Conservation (phyloP, 257 asterid genomes). For the Capsicum baccatum region DNA sequence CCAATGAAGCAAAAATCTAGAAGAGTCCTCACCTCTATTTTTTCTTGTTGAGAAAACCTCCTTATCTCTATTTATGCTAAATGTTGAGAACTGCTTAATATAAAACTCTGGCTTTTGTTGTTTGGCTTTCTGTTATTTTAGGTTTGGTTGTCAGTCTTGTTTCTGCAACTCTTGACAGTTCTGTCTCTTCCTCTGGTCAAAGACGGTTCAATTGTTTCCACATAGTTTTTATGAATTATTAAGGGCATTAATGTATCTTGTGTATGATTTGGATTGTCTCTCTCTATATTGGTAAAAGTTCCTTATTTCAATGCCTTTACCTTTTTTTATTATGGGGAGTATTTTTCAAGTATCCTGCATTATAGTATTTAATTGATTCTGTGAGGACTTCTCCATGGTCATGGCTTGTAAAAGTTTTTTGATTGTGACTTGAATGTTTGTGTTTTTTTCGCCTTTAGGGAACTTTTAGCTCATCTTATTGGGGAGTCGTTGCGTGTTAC, state of each 20-base stretch:
- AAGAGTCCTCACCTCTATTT: neutral
- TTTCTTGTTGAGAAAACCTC: neutral
- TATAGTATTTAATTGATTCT: conserved; percentile 3
- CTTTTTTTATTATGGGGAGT: neutral
- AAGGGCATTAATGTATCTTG: neutral
- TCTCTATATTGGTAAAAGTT: neutral
- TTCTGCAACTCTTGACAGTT: conserved; percentile 11
- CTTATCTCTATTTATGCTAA: neutral
- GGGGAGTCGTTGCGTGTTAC: neutral
- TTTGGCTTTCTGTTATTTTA: conserved; percentile 15
- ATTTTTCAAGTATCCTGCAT: conserved; percentile 15
- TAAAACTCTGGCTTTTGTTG: neutral
- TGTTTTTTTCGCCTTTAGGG: neutral
- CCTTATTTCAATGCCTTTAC: neutral
- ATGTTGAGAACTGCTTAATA: neutral
- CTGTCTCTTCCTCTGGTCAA: neutral
- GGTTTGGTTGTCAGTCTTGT: conserved; percentile 7
- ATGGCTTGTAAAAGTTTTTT: neutral
- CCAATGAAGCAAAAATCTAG: neutral
- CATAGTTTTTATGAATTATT: conserved; percentile 1
- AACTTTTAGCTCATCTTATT: conserved; percentile 17
- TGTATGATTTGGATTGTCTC: conserved; percentile 9
- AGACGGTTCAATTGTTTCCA: neutral
- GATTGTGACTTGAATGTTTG: neutral
- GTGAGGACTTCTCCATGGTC: neutral